Percentiles rank a stretch among this genome's conserved stretches.
phyloP scores from a whole-genome alignment of 106 monocot species.

The Cymbidium sinense region DNA sequence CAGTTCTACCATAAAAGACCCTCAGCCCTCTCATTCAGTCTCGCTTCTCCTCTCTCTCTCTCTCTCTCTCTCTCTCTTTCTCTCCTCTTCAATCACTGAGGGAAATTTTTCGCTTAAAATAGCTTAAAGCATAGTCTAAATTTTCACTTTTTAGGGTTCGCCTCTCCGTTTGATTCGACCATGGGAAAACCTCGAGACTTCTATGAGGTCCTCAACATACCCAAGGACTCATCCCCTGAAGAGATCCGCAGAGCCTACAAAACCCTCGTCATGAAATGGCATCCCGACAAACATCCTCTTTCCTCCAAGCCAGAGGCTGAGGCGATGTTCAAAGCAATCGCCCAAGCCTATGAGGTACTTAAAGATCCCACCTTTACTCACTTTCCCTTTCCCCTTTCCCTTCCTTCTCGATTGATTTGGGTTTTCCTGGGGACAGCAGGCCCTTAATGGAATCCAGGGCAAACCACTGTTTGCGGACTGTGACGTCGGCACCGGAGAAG shows the following conservation, averaged over 20 bases:
- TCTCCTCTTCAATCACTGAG: background rate
- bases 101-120: background rate
- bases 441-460: conserved; percentile 20
- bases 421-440: conserved; percentile 12
- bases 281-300: conserved; percentile 68
- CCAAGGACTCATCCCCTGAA: conserved; percentile 34
- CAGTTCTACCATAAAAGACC: too few species aligned
- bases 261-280: conserved; percentile 50
- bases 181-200: conserved; percentile 22
- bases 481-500: background rate
- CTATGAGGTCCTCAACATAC: conserved; percentile 43
- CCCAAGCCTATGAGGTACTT: conserved; percentile 55
- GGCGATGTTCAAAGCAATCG: conserved; percentile 52
- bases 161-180: background rate
- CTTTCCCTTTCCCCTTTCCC: background rate
- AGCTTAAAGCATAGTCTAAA: background rate
- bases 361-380: background rate
- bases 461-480: background rate
- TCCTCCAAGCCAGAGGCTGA: conserved; percentile 49
- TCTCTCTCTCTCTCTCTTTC: background rate
- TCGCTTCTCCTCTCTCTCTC: background rate
- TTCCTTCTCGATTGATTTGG: conserved; percentile 1
- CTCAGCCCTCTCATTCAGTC: background rate
- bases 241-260: conserved; percentile 56
- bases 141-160: background rate